Evolutionary conservation across 2,329 filamentous ascomycete genomes (phyloP), one percentile per base, ranked within the genome.

Genomic region (Beauveria caledonica): DNA sequence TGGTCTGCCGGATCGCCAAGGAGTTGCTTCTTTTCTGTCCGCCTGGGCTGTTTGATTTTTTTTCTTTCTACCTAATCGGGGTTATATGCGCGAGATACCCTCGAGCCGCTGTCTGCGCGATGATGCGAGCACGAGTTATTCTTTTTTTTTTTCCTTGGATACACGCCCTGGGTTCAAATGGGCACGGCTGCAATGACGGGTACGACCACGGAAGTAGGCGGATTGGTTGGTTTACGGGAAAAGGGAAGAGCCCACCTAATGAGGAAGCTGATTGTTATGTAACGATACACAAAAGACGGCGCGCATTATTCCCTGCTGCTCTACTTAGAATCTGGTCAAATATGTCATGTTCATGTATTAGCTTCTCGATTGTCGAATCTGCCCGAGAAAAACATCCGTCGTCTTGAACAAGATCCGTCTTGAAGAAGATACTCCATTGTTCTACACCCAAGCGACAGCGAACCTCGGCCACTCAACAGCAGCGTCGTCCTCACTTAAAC

Each of bases 11-110:
- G 45, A 25, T 44, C 33, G 21, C 17, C 46, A 21, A 21, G 21
- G 55, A 58, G 46, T 50, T 40, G 23, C 13, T 21, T 25, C 15
- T 11, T 42, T 50, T 21, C 3, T 15, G 21, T 19, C 23, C 44
- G 15, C 4, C 15, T 17, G 51, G 21, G 13, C 21, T 52, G 13
- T 25, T 45, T 10, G 44, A 27, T 39, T 39, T 19, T 42, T 9
- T 17, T 42, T 42, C 15, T 49, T 58, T 40, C 33, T 57, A 48
- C 44, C 39, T 58, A 44, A 51, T 44, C 23, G 46, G 55, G 46
- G 33, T 58, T 51, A 58, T 50, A 58, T 51, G 55, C 46, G 23
- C 55, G 46, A 58, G 55, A 58, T 58, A 58, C 55, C 55, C 55
- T 58, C 55, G 55, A 58, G 55, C 55, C 46, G 46, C 44, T 58